A percentile compares a stretch with the other conserved stretches of the same genome.
Conservation (phyloP, 1,139 yeast genomes). For the Geotrichum citri-aurantii region DNA sequence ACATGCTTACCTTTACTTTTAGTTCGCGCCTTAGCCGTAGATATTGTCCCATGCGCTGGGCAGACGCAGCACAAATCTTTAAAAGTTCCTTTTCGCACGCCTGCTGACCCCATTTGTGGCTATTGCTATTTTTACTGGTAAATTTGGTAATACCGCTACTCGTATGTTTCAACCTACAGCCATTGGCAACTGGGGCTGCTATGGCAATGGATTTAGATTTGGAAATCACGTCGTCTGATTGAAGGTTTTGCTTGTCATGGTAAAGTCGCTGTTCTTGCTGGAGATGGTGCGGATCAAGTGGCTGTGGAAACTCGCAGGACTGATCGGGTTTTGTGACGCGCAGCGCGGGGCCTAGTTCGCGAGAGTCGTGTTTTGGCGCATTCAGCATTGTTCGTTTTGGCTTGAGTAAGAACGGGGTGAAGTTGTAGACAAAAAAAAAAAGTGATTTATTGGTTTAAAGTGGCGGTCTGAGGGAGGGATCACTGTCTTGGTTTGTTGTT, state of each 20-base stretch:
- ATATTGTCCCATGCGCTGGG: constrained; percentile 9
- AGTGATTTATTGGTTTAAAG: too few species aligned
- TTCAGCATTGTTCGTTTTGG: too few species aligned
- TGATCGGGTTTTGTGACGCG: neutral
- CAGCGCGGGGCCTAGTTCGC: neutral
- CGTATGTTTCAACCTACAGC: neutral
- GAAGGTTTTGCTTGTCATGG: too few species aligned
- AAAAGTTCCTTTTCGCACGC: constrained; percentile 2
- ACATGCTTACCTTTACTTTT: constrained; percentile 1
- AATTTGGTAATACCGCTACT: neutral
- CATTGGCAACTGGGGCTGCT: neutral
- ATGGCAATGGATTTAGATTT: too few species aligned
- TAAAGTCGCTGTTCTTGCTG: neutral
- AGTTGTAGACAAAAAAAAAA: too few species aligned
- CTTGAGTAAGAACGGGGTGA: too few species aligned
- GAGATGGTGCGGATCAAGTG: neutral
- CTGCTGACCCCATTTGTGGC: neutral
- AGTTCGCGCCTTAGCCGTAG: neutral
- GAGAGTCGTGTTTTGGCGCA: neutral
- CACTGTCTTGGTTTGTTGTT: too few species aligned
- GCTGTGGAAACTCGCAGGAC: neutral
- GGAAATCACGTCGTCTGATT: too few species aligned
- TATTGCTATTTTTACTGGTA: neutral
- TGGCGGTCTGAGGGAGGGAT: too few species aligned
- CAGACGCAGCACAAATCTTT: constrained; percentile 5